A percentile compares a stretch with the other conserved stretches of the same genome.
phyloP scores from a whole-genome alignment of 257 asterid genomes.

The Buddleja alternifolia region DNA sequence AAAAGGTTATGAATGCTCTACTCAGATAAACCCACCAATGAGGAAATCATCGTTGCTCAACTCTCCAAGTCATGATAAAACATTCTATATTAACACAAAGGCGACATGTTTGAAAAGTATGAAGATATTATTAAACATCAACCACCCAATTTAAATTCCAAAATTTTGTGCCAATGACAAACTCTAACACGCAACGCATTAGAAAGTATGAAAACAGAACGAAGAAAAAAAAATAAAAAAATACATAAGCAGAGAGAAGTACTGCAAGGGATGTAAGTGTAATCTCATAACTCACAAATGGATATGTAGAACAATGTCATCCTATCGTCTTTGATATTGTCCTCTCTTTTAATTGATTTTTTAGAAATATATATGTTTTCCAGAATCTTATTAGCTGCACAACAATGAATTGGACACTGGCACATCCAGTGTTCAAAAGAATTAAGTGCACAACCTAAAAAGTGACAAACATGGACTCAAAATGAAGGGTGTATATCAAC shows the following conservation, averaged over 20 bases:
- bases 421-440: constrained; percentile 9
- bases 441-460: background rate
- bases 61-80: background rate
- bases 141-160: constrained; percentile 6
- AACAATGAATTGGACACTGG: background rate
- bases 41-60: background rate
- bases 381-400: constrained; percentile 6
- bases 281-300: background rate
- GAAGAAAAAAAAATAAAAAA: background rate
- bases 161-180: background rate
- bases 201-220: background rate
- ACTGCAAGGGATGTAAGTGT: background rate
- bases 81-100: background rate
- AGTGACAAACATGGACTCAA: background rate
- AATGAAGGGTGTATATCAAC: background rate
- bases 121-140: background rate
- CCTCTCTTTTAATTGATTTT: background rate
- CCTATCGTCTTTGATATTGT: no score
- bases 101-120: background rate
- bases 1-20: background rate
- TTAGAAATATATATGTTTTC: background rate
- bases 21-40: constrained; percentile 1
- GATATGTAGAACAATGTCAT: background rate
- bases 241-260: constrained; percentile 9
- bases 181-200: constrained; percentile 14